Evolutionary conservation across 2,329 filamentous ascomycete species (phyloP), one percentile per base, ranked within the genome.

Genomic region (Diaporthe aspalathi): DNA sequence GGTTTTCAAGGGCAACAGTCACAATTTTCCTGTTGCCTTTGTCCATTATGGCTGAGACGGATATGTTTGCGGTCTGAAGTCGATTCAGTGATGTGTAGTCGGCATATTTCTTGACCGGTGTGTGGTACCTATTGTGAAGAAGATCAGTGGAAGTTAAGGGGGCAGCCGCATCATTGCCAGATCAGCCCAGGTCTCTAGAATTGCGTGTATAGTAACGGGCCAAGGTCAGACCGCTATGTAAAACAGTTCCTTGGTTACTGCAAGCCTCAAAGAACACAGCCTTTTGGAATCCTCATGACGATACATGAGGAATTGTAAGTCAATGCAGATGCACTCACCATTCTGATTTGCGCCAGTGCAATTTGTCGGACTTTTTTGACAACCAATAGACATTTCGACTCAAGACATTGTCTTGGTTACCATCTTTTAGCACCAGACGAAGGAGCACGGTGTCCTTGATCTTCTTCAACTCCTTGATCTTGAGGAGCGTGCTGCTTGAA

Each of bases 371-470:
- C 0, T 79, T 77, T 0, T 79, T 76, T 1, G 85, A 76, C 0
- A 91, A 74, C 88, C 89, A 91, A 80, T 91, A 91, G 0, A 90
- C 86, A 73, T 90, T 91, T 2, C 87, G 82, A 72, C 86, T 89
- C 2, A 91, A 74, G 0, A 80, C 74, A 0, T 68, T 60, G 3
- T 74, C 72, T 17, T 74, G 69, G 0, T 73, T 71, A 32, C 85
- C 80, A 38, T 85, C 80, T 0, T 75, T 76, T 0, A 91, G 81
- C 0, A 83, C 73, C 1, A 91, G 80, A 1, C 85, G 83, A 4
- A 91, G 75, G 45, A 91, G 86, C 0, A 80, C 84, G 1, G 87
- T 81, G 7, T 84, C 82, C 0, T 80, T 78, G 7, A 83, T 75
- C 0, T 77, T 77, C 0, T 76, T 73, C 1, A 86, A 71, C 2